Percentiles rank a stretch among this genome's conserved stretches.
Conservation (phyloP, 768 basidiomycete species). For the Collybiopsis confluens region DNA sequence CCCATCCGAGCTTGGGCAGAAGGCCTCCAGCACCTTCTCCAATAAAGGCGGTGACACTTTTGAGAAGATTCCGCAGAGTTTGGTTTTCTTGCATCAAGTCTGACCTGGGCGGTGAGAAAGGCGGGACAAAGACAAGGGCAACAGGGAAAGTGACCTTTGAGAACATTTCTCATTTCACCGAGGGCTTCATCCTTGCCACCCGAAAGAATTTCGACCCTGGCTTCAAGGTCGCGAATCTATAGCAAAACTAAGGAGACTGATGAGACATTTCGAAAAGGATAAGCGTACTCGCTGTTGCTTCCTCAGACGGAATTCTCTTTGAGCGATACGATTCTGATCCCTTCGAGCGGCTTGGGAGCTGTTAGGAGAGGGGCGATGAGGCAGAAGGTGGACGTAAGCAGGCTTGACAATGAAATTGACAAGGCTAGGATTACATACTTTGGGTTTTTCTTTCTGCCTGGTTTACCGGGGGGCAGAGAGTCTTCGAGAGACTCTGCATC, state of each 20-base stretch:
- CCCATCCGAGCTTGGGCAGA: constrained; percentile 76
- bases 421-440: constrained; percentile 46
- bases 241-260: constrained; percentile 5
- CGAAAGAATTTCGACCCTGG: constrained; percentile 90
- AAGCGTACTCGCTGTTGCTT: constrained; percentile 76
- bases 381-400: constrained; percentile 12
- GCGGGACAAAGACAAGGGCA: not conserved
- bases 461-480: constrained; percentile 48
- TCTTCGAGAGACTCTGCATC: constrained; percentile 55
- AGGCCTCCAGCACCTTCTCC: constrained; percentile 83
- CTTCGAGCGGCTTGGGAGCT: constrained; percentile 87
- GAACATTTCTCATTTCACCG: constrained; percentile 75
- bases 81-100: constrained; percentile 91
- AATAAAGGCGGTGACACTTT: constrained; percentile 74
- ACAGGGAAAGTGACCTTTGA: constrained; percentile 51
- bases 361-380: not conserved
- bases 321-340: constrained; percentile 90
- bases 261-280: not conserved
- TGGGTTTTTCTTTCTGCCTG: constrained; percentile 87
- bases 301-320: constrained; percentile 86
- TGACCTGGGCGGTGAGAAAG: constrained; percentile 19
- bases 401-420: constrained; percentile 7
- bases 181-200: constrained; percentile 89
- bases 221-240: constrained; percentile 93
- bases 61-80: constrained; percentile 73